Percentiles rank a stretch among this genome's conserved stretches.
Evolutionary conservation across 306 rosid genomes (phyloP).

Genomic region (Pachyrhizus erosus): DNA sequence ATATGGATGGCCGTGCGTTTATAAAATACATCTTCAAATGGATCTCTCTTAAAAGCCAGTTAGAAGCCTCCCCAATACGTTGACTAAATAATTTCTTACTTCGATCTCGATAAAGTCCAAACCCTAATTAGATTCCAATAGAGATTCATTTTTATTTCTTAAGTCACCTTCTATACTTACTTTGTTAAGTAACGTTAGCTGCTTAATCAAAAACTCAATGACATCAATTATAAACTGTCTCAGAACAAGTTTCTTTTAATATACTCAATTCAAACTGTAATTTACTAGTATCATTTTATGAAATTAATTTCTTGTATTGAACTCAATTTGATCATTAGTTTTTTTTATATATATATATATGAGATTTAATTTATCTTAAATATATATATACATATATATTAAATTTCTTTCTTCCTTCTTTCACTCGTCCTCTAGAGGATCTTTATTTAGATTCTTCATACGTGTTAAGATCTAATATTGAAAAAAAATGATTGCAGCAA

Average conservation of each 20-base stretch:
- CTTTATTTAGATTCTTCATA: too few relatives aligned
- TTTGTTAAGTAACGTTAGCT: background rate
- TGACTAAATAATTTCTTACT: conserved; percentile 40
- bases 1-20: conserved; percentile 53
- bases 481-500: background rate
- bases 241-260: background rate
- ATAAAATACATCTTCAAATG: conserved; percentile 44
- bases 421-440: too few relatives aligned
- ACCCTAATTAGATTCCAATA: conserved; percentile 3
- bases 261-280: too few relatives aligned
- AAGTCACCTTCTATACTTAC: background rate
- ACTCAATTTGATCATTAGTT: too few relatives aligned
- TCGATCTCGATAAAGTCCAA: conserved; percentile 44
- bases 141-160: background rate
- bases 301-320: background rate
- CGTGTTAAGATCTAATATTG: background rate
- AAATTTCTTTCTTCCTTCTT: too few relatives aligned
- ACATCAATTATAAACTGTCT: background rate
- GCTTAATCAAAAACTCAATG: background rate
- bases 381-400: too few relatives aligned
- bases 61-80: conserved; percentile 42
- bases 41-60: conserved; percentile 4
- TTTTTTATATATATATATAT: too few relatives aligned
- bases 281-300: background rate
- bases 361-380: too few relatives aligned